Base-by-base conservation (phyloP, 306 rosid genomes). In the Quercus berberidifolia region DNA sequence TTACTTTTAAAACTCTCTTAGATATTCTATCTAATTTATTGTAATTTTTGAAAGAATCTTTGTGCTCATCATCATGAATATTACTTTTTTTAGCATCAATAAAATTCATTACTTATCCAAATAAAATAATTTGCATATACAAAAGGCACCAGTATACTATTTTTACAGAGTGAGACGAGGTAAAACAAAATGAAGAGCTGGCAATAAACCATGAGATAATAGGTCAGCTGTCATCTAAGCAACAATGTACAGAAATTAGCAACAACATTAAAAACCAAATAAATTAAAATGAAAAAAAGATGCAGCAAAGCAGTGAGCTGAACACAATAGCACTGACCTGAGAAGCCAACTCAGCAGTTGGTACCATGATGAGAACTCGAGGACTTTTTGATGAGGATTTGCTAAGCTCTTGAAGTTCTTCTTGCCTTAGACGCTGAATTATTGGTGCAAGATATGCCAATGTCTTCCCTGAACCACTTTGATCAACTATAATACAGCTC, bases 391-490 rank as follows among this genome's bases (percentile, higher is more conserved):
- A 78, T 12, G 89, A 82, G 71, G 85, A 81, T 72, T 79, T 84
- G 80, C 75, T 69, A 55, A 11, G 73, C 55, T 91, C 93, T 76
- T 83, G 82, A 28, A 88, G 82, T 81, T 94, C 99, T 80, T 92
- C 95, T 83, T 87, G 87, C 82, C 90, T 86, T 41, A 94, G 82
- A 81, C 90, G 90, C 89, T 94, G 97, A 83, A 91, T 76, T 72
- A 94, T 73, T 10, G 99, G 97, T 55, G 81, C 88, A 84, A 94
- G 97, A 87, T 92, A 94, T 23, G 99, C 99, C 57, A 92, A 83
- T 23, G 99, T 94, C 93, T 94, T 94, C 26, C 99, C 97, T 6
- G 99, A 94, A 72, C 99, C 99, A 71, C 99, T 91, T 82, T 92
- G 99, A 75, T 94, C 99, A n/a, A 97, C 91, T 51, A 94, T 79